Evolutionary conservation across 2,329 filamentous ascomycete species (phyloP).

Genomic region (Hawksworthiomyces lignivorus): DNA sequence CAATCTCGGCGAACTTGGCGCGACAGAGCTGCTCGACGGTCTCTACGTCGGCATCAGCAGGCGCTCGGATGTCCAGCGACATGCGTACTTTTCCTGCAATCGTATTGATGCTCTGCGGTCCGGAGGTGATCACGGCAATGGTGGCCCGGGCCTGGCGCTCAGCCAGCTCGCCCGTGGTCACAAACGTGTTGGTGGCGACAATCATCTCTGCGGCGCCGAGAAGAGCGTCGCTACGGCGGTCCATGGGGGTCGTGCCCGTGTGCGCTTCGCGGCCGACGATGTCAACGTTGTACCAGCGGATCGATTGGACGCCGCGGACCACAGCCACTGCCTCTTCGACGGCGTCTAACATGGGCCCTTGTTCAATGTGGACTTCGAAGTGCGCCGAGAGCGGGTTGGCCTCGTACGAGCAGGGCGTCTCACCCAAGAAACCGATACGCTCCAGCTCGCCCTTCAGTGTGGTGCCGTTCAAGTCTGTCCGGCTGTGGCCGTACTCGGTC

Average conservation of each 20-base stretch:
- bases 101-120: constrained; percentile 65
- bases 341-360: constrained; percentile 66
- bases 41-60: constrained; percentile 46
- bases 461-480: constrained; percentile 55
- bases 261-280: constrained; percentile 62
- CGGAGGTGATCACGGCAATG: constrained; percentile 58
- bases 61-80: constrained; percentile 58
- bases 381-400: constrained; percentile 63
- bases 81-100: constrained; percentile 62
- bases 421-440: constrained; percentile 63
- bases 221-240: constrained; percentile 24
- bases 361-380: constrained; percentile 81
- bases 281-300: constrained; percentile 64
- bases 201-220: constrained; percentile 54
- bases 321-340: constrained; percentile 57
- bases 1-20: constrained; percentile 8
- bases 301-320: constrained; percentile 66
- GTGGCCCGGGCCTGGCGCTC: constrained; percentile 55
- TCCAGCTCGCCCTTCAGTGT: constrained; percentile 63
- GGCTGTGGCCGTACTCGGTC: constrained; percentile 49
- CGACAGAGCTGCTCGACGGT: constrained; percentile 37
- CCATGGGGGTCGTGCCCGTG: constrained; percentile 61
- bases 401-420: constrained; percentile 45
- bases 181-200: constrained; percentile 54
- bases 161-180: constrained; percentile 31